These are phyloP conservation scores for Xylariaceae sp. DNA, from an alignment of 2,329 filamentous ascomycete genomes.

Conservation along the genomic window DNA sequence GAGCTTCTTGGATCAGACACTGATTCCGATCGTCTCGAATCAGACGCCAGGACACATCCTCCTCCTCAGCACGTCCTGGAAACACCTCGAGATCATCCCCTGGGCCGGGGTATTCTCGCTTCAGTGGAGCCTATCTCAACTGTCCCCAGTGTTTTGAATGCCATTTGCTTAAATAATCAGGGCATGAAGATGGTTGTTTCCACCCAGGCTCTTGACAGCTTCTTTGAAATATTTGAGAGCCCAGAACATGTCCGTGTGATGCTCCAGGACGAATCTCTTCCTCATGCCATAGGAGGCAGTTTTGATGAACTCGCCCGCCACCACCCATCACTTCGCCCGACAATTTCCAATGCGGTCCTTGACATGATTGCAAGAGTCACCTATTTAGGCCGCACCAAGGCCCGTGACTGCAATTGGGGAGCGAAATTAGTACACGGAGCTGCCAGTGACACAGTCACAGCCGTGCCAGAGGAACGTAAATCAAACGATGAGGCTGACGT, in stretches of 20 bases:
- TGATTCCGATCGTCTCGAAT: constrained; percentile 37
- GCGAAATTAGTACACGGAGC: constrained; percentile 71
- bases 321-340: constrained; percentile 76
- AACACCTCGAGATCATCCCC: constrained; percentile 39
- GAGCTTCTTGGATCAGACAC: constrained; percentile 34
- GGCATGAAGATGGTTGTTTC: constrained; percentile 85
- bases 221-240: constrained; percentile 96
- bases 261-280: constrained; percentile 67
- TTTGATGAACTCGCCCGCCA: constrained; percentile 96
- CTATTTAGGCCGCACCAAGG: constrained; percentile 68
- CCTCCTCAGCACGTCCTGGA: constrained; percentile 51
- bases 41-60: constrained; percentile 48
- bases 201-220: constrained; percentile 79
- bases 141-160: constrained; percentile 84
- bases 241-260: constrained; percentile 83
- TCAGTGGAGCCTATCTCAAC: constrained; percentile 84
- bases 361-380: constrained; percentile 84
- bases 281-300: constrained; percentile 71
- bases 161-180: constrained; percentile 85
- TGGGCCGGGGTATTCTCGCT: constrained; percentile 76
- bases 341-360: constrained; percentile 81
- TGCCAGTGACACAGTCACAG: constrained; percentile 54
- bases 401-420: constrained; percentile 68
- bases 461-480: constrained; percentile 49
- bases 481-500: constrained; percentile 50